A percentile compares a stretch with the other conserved stretches of the same genome.
These are phyloP conservation scores for Alisma plantagoaquatica DNA, from an alignment of 106 monocot genomes.

Conservation along the genomic window DNA sequence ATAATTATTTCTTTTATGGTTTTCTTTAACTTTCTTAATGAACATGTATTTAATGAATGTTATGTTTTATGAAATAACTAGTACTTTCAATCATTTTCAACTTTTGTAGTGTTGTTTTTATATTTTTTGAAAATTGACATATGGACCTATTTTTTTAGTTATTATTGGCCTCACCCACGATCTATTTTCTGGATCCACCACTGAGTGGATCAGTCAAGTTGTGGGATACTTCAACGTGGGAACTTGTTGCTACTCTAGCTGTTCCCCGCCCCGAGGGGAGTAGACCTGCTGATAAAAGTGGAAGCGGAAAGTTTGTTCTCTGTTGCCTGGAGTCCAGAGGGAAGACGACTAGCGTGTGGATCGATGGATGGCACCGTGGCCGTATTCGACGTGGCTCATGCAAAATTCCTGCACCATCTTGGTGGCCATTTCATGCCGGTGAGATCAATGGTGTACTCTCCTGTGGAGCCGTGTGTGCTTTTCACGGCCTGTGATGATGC, in stretches of 20 bases:
- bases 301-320: conserved; percentile 62
- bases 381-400: conserved; percentile 56
- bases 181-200: too few relatives aligned
- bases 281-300: conserved; percentile 27
- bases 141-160: too few relatives aligned
- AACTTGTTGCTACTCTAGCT: conserved; percentile 36
- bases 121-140: too few relatives aligned
- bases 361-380: conserved; percentile 74
- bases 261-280: conserved; percentile 57
- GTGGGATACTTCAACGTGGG: conserved; percentile 81
- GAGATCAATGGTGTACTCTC: conserved; percentile 73
- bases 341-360: conserved; percentile 58
- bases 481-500: conserved; percentile 73
- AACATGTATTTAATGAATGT: too few relatives aligned
- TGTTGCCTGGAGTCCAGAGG: conserved; percentile 86
- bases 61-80: too few relatives aligned
- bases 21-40: too few relatives aligned
- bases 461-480: conserved; percentile 54
- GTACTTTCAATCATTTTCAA: too few relatives aligned
- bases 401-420: conserved; percentile 78
- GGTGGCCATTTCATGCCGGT: conserved; percentile 79
- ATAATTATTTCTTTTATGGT: too few relatives aligned
- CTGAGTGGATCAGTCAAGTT: conserved; percentile 47
- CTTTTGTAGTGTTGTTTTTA: too few relatives aligned
- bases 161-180: too few relatives aligned